Conservation (phyloP, 306 rosid genomes). For the Cucumis sativus region DNA sequence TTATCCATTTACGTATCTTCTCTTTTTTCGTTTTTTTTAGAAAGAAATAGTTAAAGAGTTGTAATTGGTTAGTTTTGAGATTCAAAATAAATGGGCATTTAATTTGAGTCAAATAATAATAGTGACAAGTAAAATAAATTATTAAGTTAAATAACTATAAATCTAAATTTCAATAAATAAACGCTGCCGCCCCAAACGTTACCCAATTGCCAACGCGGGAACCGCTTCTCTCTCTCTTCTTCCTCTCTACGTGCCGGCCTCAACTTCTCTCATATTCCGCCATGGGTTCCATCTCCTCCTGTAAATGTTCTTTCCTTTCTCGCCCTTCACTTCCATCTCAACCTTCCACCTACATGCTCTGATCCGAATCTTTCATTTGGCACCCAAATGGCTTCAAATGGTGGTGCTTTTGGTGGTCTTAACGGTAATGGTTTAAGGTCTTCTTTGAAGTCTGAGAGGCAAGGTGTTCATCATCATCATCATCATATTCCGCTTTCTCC, state of each 20-base stretch:
- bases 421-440: conserved; percentile 10
- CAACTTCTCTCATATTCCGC: conserved; percentile 6
- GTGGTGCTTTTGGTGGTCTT: conserved; percentile 2
- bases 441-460: conserved; percentile 12
- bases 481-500: conserved; percentile 7
- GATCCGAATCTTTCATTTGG: not conserved
- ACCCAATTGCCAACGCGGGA: conserved; percentile 35
- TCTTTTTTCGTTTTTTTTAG: too few species aligned
- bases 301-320: not conserved
- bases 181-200: conserved; percentile 17
- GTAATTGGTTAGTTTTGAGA: not conserved
- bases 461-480: conserved; percentile 1
- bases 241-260: conserved; percentile 37
- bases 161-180: not conserved
- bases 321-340: not conserved
- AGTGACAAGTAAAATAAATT: not conserved
- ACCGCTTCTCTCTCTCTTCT: conserved; percentile 14
- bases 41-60: too few species aligned
- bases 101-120: not conserved
- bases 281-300: not conserved
- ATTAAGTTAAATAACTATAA: not conserved
- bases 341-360: not conserved
- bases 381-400: conserved; percentile 16
- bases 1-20: too few species aligned
- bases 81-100: not conserved